phyloP scores from a whole-genome alignment of 148 eudicot species.

The Gaultheria prostrata region DNA sequence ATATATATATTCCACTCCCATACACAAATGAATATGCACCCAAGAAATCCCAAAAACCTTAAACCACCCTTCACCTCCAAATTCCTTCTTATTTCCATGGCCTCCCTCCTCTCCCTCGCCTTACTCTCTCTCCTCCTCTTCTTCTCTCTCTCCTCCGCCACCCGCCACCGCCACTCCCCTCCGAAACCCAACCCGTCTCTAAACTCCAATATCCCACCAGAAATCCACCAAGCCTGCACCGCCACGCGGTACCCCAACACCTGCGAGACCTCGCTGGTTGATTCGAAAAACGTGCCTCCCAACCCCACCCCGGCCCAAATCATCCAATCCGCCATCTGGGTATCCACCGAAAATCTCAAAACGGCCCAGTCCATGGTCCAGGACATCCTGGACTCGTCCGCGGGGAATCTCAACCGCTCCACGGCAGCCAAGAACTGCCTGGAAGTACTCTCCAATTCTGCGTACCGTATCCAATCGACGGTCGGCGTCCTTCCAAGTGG shows the following conservation, averaged over 20 bases:
- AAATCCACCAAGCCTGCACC: slow-evolving; percentile 50
- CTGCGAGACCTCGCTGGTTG: slow-evolving; percentile 38
- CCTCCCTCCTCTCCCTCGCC: slow-evolving; percentile 23
- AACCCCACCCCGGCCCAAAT: slow-evolving; percentile 29
- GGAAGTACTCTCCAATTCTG: slow-evolving; percentile 42
- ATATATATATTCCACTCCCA: no score
- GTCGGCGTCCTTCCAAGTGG: slow-evolving; percentile 31
- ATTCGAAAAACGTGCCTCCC: slow-evolving; percentile 21
- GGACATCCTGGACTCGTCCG: slow-evolving; percentile 41
- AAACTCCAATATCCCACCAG: not conserved
- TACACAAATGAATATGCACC: slow-evolving; percentile 3
- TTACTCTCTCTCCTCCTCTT: slow-evolving; percentile 36
- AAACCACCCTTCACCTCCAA: not conserved
- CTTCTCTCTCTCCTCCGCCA: slow-evolving; percentile 34
- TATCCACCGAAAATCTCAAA: slow-evolving; percentile 39
- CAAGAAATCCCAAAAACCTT: not conserved
- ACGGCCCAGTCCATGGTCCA: slow-evolving; percentile 48
- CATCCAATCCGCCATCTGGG: slow-evolving; percentile 43
- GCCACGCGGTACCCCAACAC: slow-evolving; percentile 55
- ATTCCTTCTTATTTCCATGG: slow-evolving; percentile 29
- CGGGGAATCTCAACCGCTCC: slow-evolving; percentile 53
- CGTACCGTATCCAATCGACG: slow-evolving; percentile 27
- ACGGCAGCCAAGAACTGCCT: slow-evolving; percentile 52
- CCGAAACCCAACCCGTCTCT: not conserved
- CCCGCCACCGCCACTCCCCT: slow-evolving; percentile 14